Base-by-base conservation (phyloP, 495 filamentous ascomycete species). In the Rhypophila decipiens region DNA sequence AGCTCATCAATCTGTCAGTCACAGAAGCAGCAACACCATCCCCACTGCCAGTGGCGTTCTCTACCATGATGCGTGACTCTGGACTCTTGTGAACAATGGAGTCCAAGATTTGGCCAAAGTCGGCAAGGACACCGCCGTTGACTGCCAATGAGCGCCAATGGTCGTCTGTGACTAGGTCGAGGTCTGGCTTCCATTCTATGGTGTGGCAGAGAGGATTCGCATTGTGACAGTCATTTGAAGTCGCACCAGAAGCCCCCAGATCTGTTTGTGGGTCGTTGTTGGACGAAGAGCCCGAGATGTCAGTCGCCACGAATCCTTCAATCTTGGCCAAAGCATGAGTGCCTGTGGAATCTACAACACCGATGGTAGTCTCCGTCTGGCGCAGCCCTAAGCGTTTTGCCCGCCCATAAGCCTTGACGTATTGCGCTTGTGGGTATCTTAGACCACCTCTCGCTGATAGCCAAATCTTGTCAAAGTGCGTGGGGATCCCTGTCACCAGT, bases 251-350 rank as follows among this genome's bases (percentile, higher is more conserved):
- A 35, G 31, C 12, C 5, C 5, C 31, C 5, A 2, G 3, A 11
- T 35, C 12, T 5, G 12, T 15, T 11, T 35, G 12, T 15, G 31
- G 12, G 31, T 35, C 5, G 31, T 35, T 35, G 5, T 35, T 15
- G 17, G 12, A 11, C 1, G 31, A 3, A 15, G 31, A 35, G 31
- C 21, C 40, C 0, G 40, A 42, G 40, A 46, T 20, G 21, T 35
- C 31, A 13, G 33, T 46, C 31, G 44, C 31, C 17, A 46, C 20
- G 20, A 46, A 46, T 17, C 44, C 44, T 13, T 46, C 44, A 20
- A 37, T 37, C 8, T 46, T 46, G 44, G 39, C 18, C 13, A 46
- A 34, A 22, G 44, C 31, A 5, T 15, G 31, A 5, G 12, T 35
- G 12, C 31, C 31, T 15, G 31, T 2, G 7, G 29, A 29, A 21